Evolutionary conservation across 2,329 filamentous ascomycete genomes (phyloP), one percentile per base, ranked within the genome.

Genomic region (Phoma sp.): DNA sequence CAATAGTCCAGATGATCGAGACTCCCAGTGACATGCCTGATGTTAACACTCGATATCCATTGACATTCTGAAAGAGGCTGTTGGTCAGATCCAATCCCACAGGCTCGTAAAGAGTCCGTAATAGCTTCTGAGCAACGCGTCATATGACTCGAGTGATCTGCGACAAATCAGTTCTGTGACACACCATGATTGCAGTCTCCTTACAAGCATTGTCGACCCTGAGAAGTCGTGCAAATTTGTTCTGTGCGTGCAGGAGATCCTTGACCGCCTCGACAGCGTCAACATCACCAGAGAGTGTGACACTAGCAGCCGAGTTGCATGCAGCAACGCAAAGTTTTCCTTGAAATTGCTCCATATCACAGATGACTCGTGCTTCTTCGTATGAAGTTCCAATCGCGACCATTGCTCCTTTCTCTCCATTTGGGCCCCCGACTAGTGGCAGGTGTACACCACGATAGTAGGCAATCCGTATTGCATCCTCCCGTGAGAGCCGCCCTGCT

Each of bases 91-190:
- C 4, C 22, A 5, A 51, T 43, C 1, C 27, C 11, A 11, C 43
- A 47, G 7, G 11, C 43, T 24, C 14, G 35, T 13, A 67, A 18
- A 4, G 62, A 44, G 2, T 48, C 27, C 6, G 52, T 36, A 18
- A 66, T 65, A 4, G 33, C 42, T 3, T 52, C 54, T 3, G 50
- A 45, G 36, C 57, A 61, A 2, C 55, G 48, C 1, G 45, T 8
- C 77, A 79, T 79, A 29, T 79, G 78, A 23, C 70, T 69, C 0
- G 77, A 79, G 44, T 81, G 80, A 46, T 81, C 82, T 0, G 79
- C 78, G 3, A n/a, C 4, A 4, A 4, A 60, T 54, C 22, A 54
- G 24, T 13, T 2, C 2, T 18, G 13, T 32, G 7, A 6, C 2
- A n/a, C 11, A 1, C 10, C 9, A 4, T 39, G 13, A 29, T 29